Evolutionary conservation across 345 rosid species (phyloP), one percentile per base, ranked within the genome.

Genomic region (Gossypium mustelinum): DNA sequence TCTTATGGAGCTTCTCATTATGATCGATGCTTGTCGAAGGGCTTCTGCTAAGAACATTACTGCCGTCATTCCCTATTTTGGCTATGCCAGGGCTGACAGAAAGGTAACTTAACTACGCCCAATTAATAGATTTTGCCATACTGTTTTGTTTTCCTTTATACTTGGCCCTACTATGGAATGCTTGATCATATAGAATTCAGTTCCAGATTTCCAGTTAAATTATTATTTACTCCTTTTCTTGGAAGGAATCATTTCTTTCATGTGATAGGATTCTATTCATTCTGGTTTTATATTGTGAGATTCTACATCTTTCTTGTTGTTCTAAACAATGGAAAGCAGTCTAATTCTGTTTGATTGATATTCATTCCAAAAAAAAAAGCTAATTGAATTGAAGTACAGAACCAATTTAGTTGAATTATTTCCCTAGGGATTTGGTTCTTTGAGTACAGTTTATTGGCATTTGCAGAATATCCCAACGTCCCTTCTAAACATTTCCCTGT

Each of bases 1-100:
- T 78, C 97, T 94, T 70, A 94, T 94, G 98, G 98, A 94, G 81
- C 90, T 94, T 73, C 88, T 94, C 20, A 82, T 94, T 52, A 94
- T 94, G 98, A 84, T 94, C 70, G 98, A 94, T 84, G 98, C 98
- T 66, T 94, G 97, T 84, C 90, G 98, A 11, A 83, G 98, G 84
- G 98, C 98, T 9, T 94, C 98, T 0, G 98, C 98, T 48, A 92
- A 91, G 78, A 91, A 86, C 47, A 94, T 94, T 41, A 94, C 97
- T 3, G 98, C 98, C 2, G 98, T 94, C 11, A 91, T 94, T 78
- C 98, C 98, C 8, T 94, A 94, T 85, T 94, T 94, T 82, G 98
- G 97, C 50, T 92, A 92, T 79, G 98, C 98, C 60, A 87, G 98
- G 77, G 98, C 98, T 76, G 98, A 94, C 85, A 84, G 98, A 81